A percentile compares a stretch with the other conserved stretches of the same genome.
These are phyloP conservation scores for Fomitopsis schrenkii DNA, from an alignment of 1,284 basidiomycete species.

Conservation along the genomic window DNA sequence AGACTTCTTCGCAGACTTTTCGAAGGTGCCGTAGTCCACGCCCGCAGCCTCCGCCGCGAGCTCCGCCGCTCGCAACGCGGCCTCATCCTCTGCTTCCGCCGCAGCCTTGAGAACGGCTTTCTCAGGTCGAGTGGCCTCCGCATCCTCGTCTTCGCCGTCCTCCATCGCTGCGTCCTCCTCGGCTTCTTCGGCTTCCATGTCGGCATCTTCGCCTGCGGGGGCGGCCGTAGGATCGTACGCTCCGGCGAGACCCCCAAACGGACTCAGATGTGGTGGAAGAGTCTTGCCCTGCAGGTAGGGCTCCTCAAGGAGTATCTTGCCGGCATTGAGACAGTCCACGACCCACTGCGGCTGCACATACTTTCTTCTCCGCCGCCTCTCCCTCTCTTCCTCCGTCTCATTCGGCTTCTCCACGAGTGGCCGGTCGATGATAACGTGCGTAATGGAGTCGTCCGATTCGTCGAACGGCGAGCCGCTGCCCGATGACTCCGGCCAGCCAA, in stretches of 20 bases:
- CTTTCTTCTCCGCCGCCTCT: slow-evolving; percentile 68
- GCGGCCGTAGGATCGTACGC: slow-evolving; percentile 64
- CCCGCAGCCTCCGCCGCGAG: slow-evolving; percentile 91
- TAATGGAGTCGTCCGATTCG: slow-evolving; percentile 78
- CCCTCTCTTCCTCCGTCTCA: slow-evolving; percentile 58
- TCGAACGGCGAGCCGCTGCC: slow-evolving; percentile 82
- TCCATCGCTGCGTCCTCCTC: slow-evolving; percentile 28
- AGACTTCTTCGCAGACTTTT: slow-evolving; percentile 73
- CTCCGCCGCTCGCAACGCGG: slow-evolving; percentile 84
- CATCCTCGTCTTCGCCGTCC: slow-evolving; percentile 34
- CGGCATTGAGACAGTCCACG: slow-evolving; percentile 91
- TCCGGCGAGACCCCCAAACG: slow-evolving; percentile 84
- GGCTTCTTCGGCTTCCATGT: slow-evolving; percentile 29
- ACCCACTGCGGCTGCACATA: slow-evolving; percentile 99
- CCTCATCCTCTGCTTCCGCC: slow-evolving; percentile 55
- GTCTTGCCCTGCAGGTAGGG: slow-evolving; percentile 84
- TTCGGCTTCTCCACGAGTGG: slow-evolving; percentile 53
- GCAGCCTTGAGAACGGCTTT: slow-evolving; percentile 49
- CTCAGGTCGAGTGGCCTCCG: slow-evolving; percentile 34
- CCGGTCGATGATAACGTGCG: slow-evolving; percentile 95
- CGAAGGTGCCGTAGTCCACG: slow-evolving; percentile 80
- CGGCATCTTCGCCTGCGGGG: slow-evolving; percentile 35
- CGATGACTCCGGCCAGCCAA: slow-evolving; percentile 87
- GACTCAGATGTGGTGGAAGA: slow-evolving; percentile 94
- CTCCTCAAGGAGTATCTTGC: slow-evolving; percentile 82